A percentile compares a stretch with the other conserved stretches of the same genome.
These are phyloP conservation scores for Hypoxylon crocopeplum DNA, from an alignment of 495 filamentous ascomycete species.

Conservation along the genomic window DNA sequence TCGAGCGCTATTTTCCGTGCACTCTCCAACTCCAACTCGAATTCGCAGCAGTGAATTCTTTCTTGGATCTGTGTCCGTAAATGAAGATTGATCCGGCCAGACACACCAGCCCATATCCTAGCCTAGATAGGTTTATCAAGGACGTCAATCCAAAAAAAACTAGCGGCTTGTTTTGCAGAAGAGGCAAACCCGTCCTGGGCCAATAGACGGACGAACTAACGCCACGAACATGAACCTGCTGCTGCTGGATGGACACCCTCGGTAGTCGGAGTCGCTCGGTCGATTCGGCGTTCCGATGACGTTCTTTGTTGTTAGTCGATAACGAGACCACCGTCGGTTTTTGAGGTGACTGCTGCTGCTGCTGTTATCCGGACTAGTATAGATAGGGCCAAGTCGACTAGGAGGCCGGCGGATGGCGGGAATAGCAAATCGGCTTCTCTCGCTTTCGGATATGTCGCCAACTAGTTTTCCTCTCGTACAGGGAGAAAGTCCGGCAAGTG, in stretches of 20 bases:
- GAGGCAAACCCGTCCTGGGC: slow-evolving; percentile 5
- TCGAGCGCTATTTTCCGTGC: slow-evolving; percentile 31
- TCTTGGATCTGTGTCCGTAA: slow-evolving; percentile 22
- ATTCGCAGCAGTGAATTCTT: neutral
- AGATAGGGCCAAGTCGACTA: slow-evolving; percentile 7
- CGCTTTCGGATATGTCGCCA: slow-evolving; percentile 22
- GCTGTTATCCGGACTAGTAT: slow-evolving; percentile 16
- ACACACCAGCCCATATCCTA: slow-evolving; percentile 25
- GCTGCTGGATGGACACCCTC: neutral
- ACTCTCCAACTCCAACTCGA: slow-evolving; percentile 16
- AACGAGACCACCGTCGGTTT: neutral
- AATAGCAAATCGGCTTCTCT: slow-evolving; percentile 19
- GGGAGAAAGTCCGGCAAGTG: neutral
- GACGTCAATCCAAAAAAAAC: neutral
- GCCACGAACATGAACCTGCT: neutral
- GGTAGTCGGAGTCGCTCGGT: slow-evolving; percentile 36
- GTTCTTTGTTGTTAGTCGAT: slow-evolving; percentile 2
- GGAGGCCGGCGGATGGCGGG: slow-evolving; percentile 1
- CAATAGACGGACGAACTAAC: slow-evolving; percentile 15
- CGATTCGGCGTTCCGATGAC: slow-evolving; percentile 35
- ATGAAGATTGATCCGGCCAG: slow-evolving; percentile 27
- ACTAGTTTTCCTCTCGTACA: slow-evolving; percentile 6
- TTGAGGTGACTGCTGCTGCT: neutral
- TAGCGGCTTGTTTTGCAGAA: slow-evolving; percentile 16
- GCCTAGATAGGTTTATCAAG: slow-evolving; percentile 3